Base-by-base conservation (phyloP, 129 eudicot species). In the Sambucus nigra region DNA sequence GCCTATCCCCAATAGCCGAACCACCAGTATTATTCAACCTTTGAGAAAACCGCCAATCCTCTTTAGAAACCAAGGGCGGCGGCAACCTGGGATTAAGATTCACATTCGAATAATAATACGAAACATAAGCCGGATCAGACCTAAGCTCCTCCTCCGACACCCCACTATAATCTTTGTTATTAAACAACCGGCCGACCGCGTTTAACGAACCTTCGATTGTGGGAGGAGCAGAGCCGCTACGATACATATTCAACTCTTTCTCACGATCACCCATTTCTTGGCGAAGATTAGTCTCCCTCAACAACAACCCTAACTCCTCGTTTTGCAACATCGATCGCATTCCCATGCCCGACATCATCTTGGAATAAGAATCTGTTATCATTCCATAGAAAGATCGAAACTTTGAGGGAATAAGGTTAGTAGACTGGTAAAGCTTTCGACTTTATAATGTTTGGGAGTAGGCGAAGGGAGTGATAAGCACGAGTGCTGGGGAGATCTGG, bases 151-250 rank as follows among this genome's bases (percentile, higher is more conserved):
- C 92, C 61, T 92, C 99, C 15, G 87, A 71, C 55, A 75, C 44
- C 25, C 72, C 65, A 9, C 57, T 53, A 25, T 69, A 65, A 14
- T 64, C 67, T 2, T 72, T 78, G 11, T 70, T 73, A 40, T 53
- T 63, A 22, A 78, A 69, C 46, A 81, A 61, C 1, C 93, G 95
- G 20, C 88, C 80, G 9, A 81, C 82, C 0, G 88, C 96, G 50
- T 39, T 78, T 59, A 79, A 22, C 27, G 93, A 84, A 61, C 95
- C 95, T 58, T 89, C 98, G 4, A 84, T 80, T 7, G 94, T 89
- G 3, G 98, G 98, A 17, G 95, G 95, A 17, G 95, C 98, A 14
- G 98, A 89, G 27, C 95, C 95, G 52, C 95, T 81, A 6, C 98
- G 75, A 48, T 59, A 81, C 80, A 78, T 71, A 59, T 70, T 74